Base-by-base conservation (phyloP, 768 basidiomycete genomes). In the Obba rivulosa region DNA sequence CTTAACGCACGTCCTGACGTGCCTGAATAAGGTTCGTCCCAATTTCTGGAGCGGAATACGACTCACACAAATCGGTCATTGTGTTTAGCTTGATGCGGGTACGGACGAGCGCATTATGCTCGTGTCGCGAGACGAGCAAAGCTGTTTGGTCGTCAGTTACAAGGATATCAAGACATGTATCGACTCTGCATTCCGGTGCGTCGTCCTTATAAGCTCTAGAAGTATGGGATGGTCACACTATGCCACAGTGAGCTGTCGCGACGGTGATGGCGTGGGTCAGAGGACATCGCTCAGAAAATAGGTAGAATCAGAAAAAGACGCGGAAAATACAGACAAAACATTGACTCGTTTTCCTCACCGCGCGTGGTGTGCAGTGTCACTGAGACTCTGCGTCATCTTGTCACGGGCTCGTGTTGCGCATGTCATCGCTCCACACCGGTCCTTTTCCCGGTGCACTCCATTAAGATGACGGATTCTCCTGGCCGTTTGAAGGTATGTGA, bases 91-190 rank as follows among this genome's bases (percentile, higher is more conserved):
- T 43, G 96, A 99, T 63, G 85, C 85, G 8, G 95, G 94, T 5
- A 80, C 86, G 13, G 95, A 98, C 38, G 96, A 99, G 64, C 85
- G 84, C 53, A 75, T 99, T 55, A 95, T 97, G 93, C 78, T 99
- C 21, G 82, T 96, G 22, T 83, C 92, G 5, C 76, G 95, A 40
- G 95, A 99, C 63, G 96, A 98, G 63, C 94, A 95, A 70, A 93
- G 86, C 59, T 96, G 93, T 63, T 76, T 97, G 14, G 89, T 95
- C 8, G 92, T 96, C 35, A 89, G 81, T 62, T 96, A 93, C 69
- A 87, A 86, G 64, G 93, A 96, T 46, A 77, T 97, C 69, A 94
- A 89, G 68, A 63, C 77, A 2, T 94, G 89, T 62, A 75, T 95
- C 34, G 85, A 92, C 43, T 76, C 81, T 3, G 87, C 92, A 8